Conservation (phyloP, 2,329 filamentous ascomycete genomes). For the Sclerotinia trifoliorum region DNA sequence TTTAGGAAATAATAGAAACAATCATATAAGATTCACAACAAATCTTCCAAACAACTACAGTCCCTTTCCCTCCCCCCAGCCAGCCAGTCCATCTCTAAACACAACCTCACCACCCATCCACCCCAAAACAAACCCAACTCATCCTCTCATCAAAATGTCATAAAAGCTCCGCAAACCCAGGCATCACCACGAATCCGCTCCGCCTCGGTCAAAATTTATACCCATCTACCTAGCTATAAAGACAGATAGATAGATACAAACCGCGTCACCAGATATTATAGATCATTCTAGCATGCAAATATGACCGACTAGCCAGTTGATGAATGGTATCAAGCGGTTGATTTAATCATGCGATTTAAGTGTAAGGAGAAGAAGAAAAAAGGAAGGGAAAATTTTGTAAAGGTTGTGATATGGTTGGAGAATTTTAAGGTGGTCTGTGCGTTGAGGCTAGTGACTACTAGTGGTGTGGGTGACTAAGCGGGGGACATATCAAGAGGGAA, state of each 20-base stretch:
- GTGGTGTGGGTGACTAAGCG: constrained; percentile 15
- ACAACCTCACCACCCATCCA: no score
- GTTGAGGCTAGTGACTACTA: background rate
- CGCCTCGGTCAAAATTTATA: constrained; percentile 2
- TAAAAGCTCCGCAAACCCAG: constrained; percentile 21
- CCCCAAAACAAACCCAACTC: background rate
- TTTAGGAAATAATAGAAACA: background rate
- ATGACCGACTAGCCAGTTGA: constrained; percentile 37
- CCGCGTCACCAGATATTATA: constrained; percentile 19
- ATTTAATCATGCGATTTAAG: constrained; percentile 35
- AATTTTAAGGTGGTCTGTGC: constrained; percentile 1
- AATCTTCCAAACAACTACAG: background rate
- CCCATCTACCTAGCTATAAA: background rate
- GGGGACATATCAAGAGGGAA: background rate
- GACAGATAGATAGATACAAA: background rate
- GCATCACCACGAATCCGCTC: background rate
- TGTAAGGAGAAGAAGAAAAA: constrained; percentile 29
- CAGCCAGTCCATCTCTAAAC: background rate
- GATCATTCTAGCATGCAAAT: constrained; percentile 36
- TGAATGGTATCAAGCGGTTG: constrained; percentile 35
- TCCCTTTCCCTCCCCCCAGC: no score
- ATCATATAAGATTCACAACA: no score
- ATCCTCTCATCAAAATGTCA: background rate
- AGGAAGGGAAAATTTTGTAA: background rate
- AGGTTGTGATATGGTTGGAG: background rate